These are phyloP conservation scores for Pseudophaeomoniella oleicola DNA, from an alignment of 2,329 filamentous ascomycete genomes.

Conservation along the genomic window DNA sequence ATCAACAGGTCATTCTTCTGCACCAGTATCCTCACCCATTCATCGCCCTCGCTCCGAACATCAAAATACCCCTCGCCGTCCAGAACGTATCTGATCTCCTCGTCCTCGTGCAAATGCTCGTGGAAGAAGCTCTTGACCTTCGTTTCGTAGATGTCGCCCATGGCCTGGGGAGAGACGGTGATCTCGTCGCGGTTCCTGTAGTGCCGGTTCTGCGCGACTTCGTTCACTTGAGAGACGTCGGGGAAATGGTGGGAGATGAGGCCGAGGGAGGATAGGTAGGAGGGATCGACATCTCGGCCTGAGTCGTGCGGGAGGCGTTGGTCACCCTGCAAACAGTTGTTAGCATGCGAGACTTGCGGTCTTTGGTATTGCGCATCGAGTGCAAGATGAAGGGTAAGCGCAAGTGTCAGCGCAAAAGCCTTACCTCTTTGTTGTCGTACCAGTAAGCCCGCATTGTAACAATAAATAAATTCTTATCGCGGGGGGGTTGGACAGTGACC, in stretches of 20 bases:
- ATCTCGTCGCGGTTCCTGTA: constrained; percentile 96
- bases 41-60: constrained; percentile 65
- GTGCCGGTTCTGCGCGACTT: constrained; percentile 56
- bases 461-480: too few relatives aligned
- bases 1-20: constrained; percentile 86
- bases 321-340: constrained; percentile 69
- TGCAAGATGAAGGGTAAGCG: constrained; percentile 1
- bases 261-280: constrained; percentile 58
- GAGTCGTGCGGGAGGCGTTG: constrained; percentile 86
- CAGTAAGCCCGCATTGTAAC: constrained; percentile 55
- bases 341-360: too few relatives aligned
- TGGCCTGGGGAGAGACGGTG: constrained; percentile 67
- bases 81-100: constrained; percentile 91
- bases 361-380: constrained; percentile 4
- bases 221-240: constrained; percentile 52
- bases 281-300: constrained; percentile 49
- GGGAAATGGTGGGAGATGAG: constrained; percentile 64
- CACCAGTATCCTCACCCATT: constrained; percentile 76
- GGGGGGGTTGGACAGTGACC: too few relatives aligned
- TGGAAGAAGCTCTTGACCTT: constrained; percentile 91
- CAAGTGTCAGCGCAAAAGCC: constrained; percentile 7
- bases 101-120: constrained; percentile 95
- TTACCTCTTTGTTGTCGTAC: constrained; percentile 52
- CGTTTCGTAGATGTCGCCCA: constrained; percentile 78
- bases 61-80: constrained; percentile 88